These are phyloP conservation scores for Isatis tinctoria DNA, from an alignment of 345 rosid genomes.

Conservation along the genomic window DNA sequence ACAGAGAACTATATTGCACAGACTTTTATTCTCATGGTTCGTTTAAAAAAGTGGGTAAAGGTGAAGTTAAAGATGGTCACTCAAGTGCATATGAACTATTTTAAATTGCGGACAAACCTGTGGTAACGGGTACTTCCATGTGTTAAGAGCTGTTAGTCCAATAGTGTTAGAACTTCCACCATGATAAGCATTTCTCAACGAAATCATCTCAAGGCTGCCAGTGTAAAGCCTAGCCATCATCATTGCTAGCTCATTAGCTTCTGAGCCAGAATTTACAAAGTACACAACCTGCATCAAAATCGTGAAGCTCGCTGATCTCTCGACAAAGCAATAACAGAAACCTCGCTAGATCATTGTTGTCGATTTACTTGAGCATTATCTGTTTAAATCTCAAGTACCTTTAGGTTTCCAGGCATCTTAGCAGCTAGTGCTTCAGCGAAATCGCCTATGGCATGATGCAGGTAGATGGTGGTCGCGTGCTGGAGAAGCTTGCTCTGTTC, in stretches of 20 bases:
- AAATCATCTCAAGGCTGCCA: conserved; percentile 83
- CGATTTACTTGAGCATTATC: background rate
- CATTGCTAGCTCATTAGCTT: conserved; percentile 94
- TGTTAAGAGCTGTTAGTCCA: conserved; percentile 83
- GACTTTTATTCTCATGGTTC: background rate
- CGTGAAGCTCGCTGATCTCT: background rate
- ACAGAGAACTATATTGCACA: background rate
- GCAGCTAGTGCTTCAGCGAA: conserved; percentile 88
- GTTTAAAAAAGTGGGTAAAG: background rate
- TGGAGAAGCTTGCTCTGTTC: conserved; percentile 90
- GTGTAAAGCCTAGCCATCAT: conserved; percentile 88
- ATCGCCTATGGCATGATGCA: conserved; percentile 80
- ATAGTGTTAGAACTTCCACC: conserved; percentile 91
- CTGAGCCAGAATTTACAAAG: conserved; percentile 90
- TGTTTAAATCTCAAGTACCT: conserved; percentile 38
- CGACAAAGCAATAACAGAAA: background rate
- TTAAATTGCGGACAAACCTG: conserved; percentile 45
- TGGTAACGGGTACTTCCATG: conserved; percentile 93
- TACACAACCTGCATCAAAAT: conserved; percentile 70
- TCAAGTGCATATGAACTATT: background rate
- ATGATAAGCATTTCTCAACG: conserved; percentile 91
- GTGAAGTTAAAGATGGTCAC: background rate
- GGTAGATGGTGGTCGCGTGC: conserved; percentile 84
- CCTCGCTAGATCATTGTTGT: background rate
- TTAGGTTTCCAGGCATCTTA: conserved; percentile 89